These are phyloP conservation scores for Cladophialophora exuberans DNA, from an alignment of 2,329 filamentous ascomycete species.

Conservation along the genomic window DNA sequence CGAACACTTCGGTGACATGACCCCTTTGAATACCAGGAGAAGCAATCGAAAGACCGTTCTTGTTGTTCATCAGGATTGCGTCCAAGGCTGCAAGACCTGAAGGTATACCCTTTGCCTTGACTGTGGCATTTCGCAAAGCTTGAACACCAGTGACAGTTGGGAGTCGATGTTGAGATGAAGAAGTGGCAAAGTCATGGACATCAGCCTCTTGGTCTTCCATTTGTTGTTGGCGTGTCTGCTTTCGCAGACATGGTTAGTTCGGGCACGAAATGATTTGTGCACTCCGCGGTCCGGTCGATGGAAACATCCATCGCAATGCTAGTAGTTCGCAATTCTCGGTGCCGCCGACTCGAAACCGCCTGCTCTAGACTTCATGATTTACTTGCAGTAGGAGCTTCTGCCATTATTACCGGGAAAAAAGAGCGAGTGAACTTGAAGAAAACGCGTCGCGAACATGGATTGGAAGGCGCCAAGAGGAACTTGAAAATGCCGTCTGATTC, in stretches of 20 bases:
- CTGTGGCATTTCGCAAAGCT: conserved; percentile 53
- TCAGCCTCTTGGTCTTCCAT: conserved; percentile 59
- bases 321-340: no score
- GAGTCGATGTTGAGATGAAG: conserved; percentile 58
- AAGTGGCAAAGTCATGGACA: conserved; percentile 58
- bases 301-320: background rate
- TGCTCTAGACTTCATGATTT: background rate
- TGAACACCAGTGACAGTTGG: conserved; percentile 77
- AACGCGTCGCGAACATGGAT: background rate
- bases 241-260: conserved; percentile 14
- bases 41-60: conserved; percentile 6
- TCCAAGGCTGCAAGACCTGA: conserved; percentile 63
- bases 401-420: background rate
- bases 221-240: conserved; percentile 38
- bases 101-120: conserved; percentile 46
- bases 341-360: no score
- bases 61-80: conserved; percentile 40
- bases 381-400: background rate
- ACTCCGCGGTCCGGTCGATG: background rate
- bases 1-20: conserved; percentile 84
- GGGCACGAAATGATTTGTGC: background rate
- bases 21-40: conserved; percentile 56
- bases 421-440: background rate
- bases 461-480: background rate
- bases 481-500: no score